These are phyloP conservation scores for Trichoderma sp. DNA, from an alignment of 2,329 filamentous ascomycete genomes.

Conservation along the genomic window DNA sequence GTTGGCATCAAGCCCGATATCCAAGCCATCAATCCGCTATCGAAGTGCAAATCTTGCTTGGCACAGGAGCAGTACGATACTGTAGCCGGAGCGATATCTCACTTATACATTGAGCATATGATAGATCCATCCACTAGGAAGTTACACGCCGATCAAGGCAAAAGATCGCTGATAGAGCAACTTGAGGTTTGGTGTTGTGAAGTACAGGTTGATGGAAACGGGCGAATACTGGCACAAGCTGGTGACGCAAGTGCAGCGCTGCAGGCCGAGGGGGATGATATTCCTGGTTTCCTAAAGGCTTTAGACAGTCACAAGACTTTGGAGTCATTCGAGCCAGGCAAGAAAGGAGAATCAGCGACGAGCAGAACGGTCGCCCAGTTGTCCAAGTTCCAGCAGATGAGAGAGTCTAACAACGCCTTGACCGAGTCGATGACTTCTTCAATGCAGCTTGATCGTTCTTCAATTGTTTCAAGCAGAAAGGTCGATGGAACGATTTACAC, in stretches of 20 bases:
- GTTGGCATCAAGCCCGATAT: neutral
- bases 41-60: neutral
- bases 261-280: conserved; percentile 82
- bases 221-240: neutral
- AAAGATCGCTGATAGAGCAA: neutral
- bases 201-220: neutral
- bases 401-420: conserved; percentile 81
- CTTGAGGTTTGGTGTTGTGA: neutral
- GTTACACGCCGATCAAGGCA: neutral
- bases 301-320: conserved; percentile 83
- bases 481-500: conserved; percentile 62
- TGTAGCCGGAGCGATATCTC: rapidly evolving
- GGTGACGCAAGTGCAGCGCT: conserved; percentile 36
- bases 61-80: neutral
- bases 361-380: conserved; percentile 77
- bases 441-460: conserved; percentile 77
- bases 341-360: conserved; percentile 65
- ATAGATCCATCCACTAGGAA: neutral
- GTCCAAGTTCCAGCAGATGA: conserved; percentile 82
- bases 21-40: neutral
- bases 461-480: conserved; percentile 66
- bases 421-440: conserved; percentile 94
- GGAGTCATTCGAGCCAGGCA: conserved; percentile 69
- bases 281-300: conserved; percentile 86
- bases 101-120: neutral